A percentile compares a stretch with the other conserved stretches of the same genome.
Evolutionary conservation across 768 basidiomycete genomes (phyloP).

Genomic region (Lentinus brumalis): DNA sequence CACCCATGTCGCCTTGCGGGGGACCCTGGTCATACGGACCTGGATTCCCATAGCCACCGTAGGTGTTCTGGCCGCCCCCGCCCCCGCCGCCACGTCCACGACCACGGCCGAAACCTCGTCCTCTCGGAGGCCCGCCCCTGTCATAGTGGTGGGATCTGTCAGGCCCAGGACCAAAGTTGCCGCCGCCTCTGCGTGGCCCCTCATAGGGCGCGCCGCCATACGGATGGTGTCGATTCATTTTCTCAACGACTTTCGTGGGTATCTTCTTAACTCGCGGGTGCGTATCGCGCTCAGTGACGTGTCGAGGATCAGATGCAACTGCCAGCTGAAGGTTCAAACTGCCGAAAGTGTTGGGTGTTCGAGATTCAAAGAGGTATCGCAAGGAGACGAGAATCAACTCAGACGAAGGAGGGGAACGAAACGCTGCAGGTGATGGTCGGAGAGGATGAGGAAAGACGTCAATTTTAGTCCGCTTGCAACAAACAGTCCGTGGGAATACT

Average conservation of each 20-base stretch:
- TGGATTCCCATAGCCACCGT: constrained; percentile 52
- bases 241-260: constrained; percentile 28
- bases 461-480: constrained; percentile 12
- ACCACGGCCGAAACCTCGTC: constrained; percentile 51
- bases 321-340: not conserved
- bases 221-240: constrained; percentile 90
- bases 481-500: constrained; percentile 13
- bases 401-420: constrained; percentile 7
- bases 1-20: constrained; percentile 61
- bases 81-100: constrained; percentile 29
- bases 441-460: constrained; percentile 2
- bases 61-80: constrained; percentile 37
- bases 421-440: constrained; percentile 12
- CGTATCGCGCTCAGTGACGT: constrained; percentile 25
- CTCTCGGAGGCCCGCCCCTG: constrained; percentile 56
- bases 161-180: constrained; percentile 58
- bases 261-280: constrained; percentile 15
- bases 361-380: not conserved
- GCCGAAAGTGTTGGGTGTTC: not conserved
- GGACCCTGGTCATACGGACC: constrained; percentile 66
- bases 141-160: constrained; percentile 70
- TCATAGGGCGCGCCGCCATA: constrained; percentile 74
- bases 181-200: constrained; percentile 60
- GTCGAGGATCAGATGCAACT: not conserved
- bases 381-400: constrained; percentile 19